Percentiles rank a stretch among this genome's conserved stretches.
Evolutionary conservation across 2,329 filamentous ascomycete species (phyloP).

Genomic region (Penicillium sp.): DNA sequence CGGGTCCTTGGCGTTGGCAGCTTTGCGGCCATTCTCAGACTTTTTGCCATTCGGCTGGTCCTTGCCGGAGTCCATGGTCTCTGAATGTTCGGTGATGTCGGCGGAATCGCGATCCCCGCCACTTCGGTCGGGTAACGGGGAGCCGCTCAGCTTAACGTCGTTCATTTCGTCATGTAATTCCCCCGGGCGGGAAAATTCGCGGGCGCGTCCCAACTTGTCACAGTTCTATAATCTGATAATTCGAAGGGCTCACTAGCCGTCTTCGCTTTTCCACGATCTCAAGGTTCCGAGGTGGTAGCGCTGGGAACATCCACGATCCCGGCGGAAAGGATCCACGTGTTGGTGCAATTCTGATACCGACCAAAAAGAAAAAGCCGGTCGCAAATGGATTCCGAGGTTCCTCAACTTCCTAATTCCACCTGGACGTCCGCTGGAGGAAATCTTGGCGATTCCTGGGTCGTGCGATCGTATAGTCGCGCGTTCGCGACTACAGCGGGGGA

Average conservation of each 20-base stretch:
- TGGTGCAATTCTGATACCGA: slow-evolving; percentile 6
- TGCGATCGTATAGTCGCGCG: slow-evolving; percentile 19
- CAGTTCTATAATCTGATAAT: not conserved
- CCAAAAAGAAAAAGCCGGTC: slow-evolving; percentile 7
- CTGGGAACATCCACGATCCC: slow-evolving; percentile 20
- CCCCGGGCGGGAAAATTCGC: not conserved
- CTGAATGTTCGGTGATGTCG: slow-evolving; percentile 35
- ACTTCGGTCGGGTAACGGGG: slow-evolving; percentile 38
- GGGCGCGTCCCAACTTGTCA: slow-evolving; percentile 2
- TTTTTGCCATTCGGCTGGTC: slow-evolving; percentile 50
- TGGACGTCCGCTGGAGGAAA: not conserved
- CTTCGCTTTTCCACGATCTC: slow-evolving; percentile 11
- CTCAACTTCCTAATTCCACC: slow-evolving; percentile 1
- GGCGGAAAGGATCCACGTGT: slow-evolving; percentile 18
- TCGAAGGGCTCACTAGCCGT: not conserved
- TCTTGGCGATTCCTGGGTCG: not conserved
- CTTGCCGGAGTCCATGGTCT: slow-evolving; percentile 43
- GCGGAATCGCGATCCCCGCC: slow-evolving; percentile 38
- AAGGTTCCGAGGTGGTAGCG: slow-evolving; percentile 14
- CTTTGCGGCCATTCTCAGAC: slow-evolving; percentile 64
- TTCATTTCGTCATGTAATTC: slow-evolving; percentile 35
- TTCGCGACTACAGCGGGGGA: slow-evolving; percentile 23
- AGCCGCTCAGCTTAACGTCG: slow-evolving; percentile 35
- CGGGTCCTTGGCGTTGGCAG: slow-evolving; percentile 75
- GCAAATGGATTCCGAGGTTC: not conserved